These are phyloP conservation scores for Fusarium albidum DNA, from an alignment of 2,329 filamentous ascomycete genomes.

Conservation along the genomic window DNA sequence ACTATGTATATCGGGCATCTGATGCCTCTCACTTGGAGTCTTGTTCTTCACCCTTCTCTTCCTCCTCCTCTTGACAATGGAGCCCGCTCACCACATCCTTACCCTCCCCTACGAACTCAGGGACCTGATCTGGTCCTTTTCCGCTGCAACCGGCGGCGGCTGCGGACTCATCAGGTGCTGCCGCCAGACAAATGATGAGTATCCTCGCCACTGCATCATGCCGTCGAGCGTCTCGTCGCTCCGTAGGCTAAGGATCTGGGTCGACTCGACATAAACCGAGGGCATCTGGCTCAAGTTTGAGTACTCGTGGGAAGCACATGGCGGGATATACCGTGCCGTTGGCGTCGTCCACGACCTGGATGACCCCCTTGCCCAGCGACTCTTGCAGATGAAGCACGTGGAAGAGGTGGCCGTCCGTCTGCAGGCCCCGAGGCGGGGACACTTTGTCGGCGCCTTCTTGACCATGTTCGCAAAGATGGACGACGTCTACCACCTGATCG, in stretches of 20 bases:
- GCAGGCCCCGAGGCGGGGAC: slow-evolving; percentile 10
- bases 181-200: slow-evolving; percentile 11
- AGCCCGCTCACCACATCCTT: too few relatives aligned
- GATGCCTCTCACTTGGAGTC: too few relatives aligned
- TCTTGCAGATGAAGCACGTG: slow-evolving; percentile 1
- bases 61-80: too few relatives aligned
- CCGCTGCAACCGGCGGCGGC: not conserved
- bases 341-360: slow-evolving; percentile 5
- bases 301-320: slow-evolving; percentile 4
- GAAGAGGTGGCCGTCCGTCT: slow-evolving; percentile 1
- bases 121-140: slow-evolving; percentile 11
- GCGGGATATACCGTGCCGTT: not conserved
- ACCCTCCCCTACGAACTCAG: slow-evolving; percentile 20
- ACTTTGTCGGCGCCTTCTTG: slow-evolving; percentile 14
- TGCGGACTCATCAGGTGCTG: slow-evolving; percentile 15
- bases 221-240: not conserved
- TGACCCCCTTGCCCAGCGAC: not conserved
- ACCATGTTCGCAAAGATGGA: slow-evolving; percentile 24
- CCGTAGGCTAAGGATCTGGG: not conserved
- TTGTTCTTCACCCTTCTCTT: too few relatives aligned
- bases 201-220: not conserved
- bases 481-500: slow-evolving; percentile 2
- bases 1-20: too few relatives aligned
- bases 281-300: slow-evolving; percentile 20
- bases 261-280: slow-evolving; percentile 15